These are phyloP conservation scores for Metarhizium rileyi DNA, from an alignment of 2,329 filamentous ascomycete species.

Conservation along the genomic window DNA sequence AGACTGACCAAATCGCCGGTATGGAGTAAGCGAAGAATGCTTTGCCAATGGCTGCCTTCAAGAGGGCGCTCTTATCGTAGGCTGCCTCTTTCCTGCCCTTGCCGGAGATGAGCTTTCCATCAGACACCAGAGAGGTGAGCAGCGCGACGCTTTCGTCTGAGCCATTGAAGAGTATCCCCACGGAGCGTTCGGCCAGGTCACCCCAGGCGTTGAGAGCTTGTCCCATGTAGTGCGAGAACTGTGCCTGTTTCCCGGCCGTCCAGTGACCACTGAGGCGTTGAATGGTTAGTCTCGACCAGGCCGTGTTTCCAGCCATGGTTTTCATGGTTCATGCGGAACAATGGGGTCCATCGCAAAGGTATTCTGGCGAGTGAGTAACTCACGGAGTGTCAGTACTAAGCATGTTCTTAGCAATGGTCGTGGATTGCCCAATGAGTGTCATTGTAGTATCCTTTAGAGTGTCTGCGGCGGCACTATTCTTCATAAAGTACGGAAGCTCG, in stretches of 20 bases:
- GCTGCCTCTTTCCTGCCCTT: background rate
- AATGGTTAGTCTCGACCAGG: no score
- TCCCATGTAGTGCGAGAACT: conserved; percentile 20
- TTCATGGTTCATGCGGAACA: background rate
- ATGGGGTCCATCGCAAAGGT: no score
- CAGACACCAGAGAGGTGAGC: conserved; percentile 15
- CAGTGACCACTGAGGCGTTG: conserved; percentile 10
- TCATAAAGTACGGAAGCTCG: conserved; percentile 1
- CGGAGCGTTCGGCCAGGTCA: conserved; percentile 7
- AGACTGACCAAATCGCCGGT: conserved; percentile 19
- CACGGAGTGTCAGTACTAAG: conserved; percentile 2
- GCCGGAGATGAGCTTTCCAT: conserved; percentile 19
- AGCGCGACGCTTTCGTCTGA: conserved; percentile 10
- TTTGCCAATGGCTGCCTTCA: conserved; percentile 11
- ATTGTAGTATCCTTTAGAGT: conserved; percentile 18
- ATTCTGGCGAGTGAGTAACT: no score
- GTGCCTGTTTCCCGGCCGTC: conserved; percentile 15
- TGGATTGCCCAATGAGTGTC: conserved; percentile 16
- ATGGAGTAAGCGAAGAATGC: conserved; percentile 22
- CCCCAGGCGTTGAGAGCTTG: conserved; percentile 18
- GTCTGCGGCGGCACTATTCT: conserved; percentile 1
- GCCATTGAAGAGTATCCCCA: conserved; percentile 17
- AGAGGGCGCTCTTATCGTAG: background rate
- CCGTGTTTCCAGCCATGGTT: no score
- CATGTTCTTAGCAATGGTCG: conserved; percentile 18